phyloP scores from a whole-genome alignment of 164 flowering plant genomes.

The Chimonanthus salicifolius region DNA sequence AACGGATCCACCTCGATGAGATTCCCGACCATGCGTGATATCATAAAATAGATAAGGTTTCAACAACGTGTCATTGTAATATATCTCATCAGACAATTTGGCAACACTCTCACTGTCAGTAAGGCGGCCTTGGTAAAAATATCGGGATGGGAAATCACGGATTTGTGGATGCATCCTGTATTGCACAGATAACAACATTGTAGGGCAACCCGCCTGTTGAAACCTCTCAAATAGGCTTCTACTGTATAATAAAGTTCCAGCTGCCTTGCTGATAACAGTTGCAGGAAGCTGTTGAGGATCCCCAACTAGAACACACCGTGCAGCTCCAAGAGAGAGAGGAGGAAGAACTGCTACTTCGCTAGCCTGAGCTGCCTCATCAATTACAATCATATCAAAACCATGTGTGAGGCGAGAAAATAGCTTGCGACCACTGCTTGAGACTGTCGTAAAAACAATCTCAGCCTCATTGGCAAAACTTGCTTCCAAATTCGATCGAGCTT shows the following conservation, averaged over 20 bases:
- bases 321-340: slow-evolving; percentile 90
- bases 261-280: slow-evolving; percentile 94
- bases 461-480: slow-evolving; percentile 99
- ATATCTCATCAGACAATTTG: slow-evolving; percentile 68
- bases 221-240: slow-evolving; percentile 95
- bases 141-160: slow-evolving; percentile 88
- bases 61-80: slow-evolving; percentile 68
- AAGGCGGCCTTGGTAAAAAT: slow-evolving; percentile 93
- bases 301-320: slow-evolving; percentile 96
- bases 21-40: slow-evolving; percentile 79
- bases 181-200: slow-evolving; percentile 87
- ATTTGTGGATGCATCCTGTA: slow-evolving; percentile 97
- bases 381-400: slow-evolving; percentile 98
- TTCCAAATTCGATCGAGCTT: slow-evolving; percentile 87
- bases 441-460: slow-evolving; percentile 93
- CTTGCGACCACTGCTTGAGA: slow-evolving; percentile 93
- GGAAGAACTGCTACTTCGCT: slow-evolving; percentile 92
- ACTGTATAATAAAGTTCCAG: slow-evolving; percentile 85
- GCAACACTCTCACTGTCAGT: slow-evolving; percentile 81
- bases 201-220: slow-evolving; percentile 93
- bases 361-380: slow-evolving; percentile 98
- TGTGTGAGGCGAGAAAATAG: slow-evolving; percentile 85
- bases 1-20: slow-evolving; percentile 88
- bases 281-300: slow-evolving; percentile 99
- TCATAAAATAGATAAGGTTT: slow-evolving; percentile 85